phyloP scores from a whole-genome alignment of 1,284 basidiomycete genomes.

The Lignosus rhinocerotis region DNA sequence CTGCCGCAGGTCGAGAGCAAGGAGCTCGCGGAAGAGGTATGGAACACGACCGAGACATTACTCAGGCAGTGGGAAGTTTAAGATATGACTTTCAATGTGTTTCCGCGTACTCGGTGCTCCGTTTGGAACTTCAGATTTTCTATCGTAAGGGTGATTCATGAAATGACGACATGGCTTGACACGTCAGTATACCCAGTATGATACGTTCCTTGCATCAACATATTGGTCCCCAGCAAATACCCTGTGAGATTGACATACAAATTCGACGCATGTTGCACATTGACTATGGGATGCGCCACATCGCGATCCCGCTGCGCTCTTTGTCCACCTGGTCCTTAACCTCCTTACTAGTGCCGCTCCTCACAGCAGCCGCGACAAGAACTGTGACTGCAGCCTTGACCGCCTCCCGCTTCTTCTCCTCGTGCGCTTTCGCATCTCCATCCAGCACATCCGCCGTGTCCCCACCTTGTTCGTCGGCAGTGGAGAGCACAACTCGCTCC shows the following conservation, averaged over 20 bases:
- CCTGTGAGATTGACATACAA: not conserved
- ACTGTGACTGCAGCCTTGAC: slow-evolving; percentile 49
- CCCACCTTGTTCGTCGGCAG: slow-evolving; percentile 12
- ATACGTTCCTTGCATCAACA: not conserved
- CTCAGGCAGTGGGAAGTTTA: slow-evolving; percentile 24
- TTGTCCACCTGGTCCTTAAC: slow-evolving; percentile 58
- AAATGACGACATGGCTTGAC: too few species aligned
- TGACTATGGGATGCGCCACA: slow-evolving; percentile 59
- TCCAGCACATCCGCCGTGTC: slow-evolving; percentile 25
- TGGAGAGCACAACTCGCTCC: slow-evolving; percentile 44
- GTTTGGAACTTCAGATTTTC: not conserved
- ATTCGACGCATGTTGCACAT: not conserved
- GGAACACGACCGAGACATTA: slow-evolving; percentile 42
- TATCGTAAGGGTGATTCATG: too few species aligned
- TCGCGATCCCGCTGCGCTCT: slow-evolving; percentile 57
- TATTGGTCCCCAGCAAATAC: not conserved
- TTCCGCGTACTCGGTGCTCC: not conserved
- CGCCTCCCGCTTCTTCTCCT: slow-evolving; percentile 38
- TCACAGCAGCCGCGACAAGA: slow-evolving; percentile 54
- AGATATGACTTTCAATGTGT: not conserved
- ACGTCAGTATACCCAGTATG: too few species aligned
- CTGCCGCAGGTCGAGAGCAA: slow-evolving; percentile 35
- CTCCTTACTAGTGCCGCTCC: slow-evolving; percentile 53
- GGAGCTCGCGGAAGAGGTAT: slow-evolving; percentile 46
- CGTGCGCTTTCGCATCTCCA: slow-evolving; percentile 17